Percentiles rank a stretch among this genome's conserved stretches.
These are phyloP conservation scores for Ophiocordyceps camponoti-floridani DNA, from an alignment of 2,329 filamentous ascomycete species.

Conservation along the genomic window DNA sequence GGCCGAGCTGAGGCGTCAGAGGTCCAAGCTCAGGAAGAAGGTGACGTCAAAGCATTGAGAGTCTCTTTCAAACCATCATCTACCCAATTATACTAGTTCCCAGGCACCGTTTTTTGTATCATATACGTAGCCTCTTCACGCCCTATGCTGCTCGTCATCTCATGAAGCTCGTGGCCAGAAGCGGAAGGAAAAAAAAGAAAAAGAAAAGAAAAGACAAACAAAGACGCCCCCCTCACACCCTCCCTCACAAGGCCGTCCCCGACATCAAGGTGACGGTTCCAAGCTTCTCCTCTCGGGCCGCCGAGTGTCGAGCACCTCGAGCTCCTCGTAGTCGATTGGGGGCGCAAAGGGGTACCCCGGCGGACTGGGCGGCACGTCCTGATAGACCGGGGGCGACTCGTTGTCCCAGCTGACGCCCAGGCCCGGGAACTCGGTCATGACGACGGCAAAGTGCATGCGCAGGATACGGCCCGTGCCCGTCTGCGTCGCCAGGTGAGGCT, in stretches of 20 bases:
- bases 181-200: too few species aligned
- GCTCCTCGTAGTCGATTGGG: slow-evolving; percentile 20
- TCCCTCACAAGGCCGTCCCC: too few species aligned
- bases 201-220: too few species aligned
- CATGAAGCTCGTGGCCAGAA: slow-evolving; percentile 1
- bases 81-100: too few species aligned
- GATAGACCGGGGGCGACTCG: slow-evolving; percentile 83
- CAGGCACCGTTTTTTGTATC: too few species aligned
- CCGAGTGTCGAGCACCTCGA: slow-evolving; percentile 15
- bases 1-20: background rate
- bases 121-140: background rate
- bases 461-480: slow-evolving; percentile 83
- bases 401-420: slow-evolving; percentile 95
- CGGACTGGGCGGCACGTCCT: slow-evolving; percentile 77
- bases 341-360: slow-evolving; percentile 41
- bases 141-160: background rate
- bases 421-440: slow-evolving; percentile 67
- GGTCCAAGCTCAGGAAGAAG: background rate
- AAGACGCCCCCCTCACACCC: too few species aligned
- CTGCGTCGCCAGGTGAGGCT: slow-evolving; percentile 52
- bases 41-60: background rate
- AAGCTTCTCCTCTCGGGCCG: too few species aligned
- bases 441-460: slow-evolving; percentile 74
- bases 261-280: too few species aligned
- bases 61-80: too few species aligned